Evolutionary conservation across 257 asterid genomes (phyloP), one percentile per base, ranked within the genome.

Genomic region (Nicotiana sylvestris): DNA sequence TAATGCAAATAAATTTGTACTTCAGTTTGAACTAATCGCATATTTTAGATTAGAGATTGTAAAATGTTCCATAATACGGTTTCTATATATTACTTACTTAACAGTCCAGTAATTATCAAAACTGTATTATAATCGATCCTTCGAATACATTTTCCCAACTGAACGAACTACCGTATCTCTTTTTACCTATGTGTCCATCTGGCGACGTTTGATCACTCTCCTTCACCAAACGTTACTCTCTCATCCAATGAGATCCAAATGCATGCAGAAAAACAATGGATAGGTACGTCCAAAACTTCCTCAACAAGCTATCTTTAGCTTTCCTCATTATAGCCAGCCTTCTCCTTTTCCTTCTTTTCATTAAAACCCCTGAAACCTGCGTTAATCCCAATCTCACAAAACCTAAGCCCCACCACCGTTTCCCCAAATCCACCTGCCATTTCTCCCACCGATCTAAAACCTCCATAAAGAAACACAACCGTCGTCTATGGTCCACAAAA

Each of bases 371-470:
- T 12, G 83, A 87, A 9, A 88, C 97, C 37, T 96, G 99, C 82
- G 83, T 93, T 80, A 91, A 78, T 56, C 81, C 81, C 11, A 70
- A 89, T 33, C 85, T 85, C 82, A 87, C 92, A 49, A 67, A 87
- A 56, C 91, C 91, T 12, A 88, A 91, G 30, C 90, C 97, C 57
- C 91, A 89, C 81, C 85, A 89, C 68, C 89, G 86, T 46, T 96
- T 96, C 86, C 98, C 99, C 53, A 89, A 77, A 78, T 92, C 98
- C 84, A 90, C 99, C 70, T 96, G 99, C 87, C 98, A 94, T 83
- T 88, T 86, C 90, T 84, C 78, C 79, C 94, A 92, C 83, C 98
- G 99, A 15, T 18, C 85, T 80, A 79, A 85, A 88, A 87, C 91
- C 80, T 83, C 99, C 80, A 17, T 85, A 60, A 92, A 91, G 29